Percentiles rank a stretch among this genome's conserved stretches.
Conservation (phyloP, 768 basidiomycete genomes). For the Phanerochaete sordida region DNA sequence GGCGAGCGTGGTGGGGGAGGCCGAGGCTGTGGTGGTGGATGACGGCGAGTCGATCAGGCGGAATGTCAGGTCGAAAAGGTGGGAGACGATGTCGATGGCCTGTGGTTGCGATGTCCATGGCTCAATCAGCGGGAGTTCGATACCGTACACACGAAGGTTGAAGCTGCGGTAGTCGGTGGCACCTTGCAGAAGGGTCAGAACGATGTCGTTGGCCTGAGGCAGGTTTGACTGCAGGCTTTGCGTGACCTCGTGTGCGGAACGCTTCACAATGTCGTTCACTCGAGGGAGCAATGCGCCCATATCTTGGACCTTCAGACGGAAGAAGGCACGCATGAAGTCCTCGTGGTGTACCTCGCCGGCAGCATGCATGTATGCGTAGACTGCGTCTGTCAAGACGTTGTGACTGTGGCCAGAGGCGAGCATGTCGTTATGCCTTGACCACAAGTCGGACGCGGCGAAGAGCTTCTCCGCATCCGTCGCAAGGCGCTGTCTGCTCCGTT, state of each 20-base stretch:
- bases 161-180: conserved; percentile 73
- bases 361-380: conserved; percentile 65
- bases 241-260: conserved; percentile 40
- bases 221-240: conserved; percentile 44
- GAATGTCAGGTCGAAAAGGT: conserved; percentile 68
- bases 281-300: conserved; percentile 67
- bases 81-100: conserved; percentile 64
- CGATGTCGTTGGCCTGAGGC: conserved; percentile 56
- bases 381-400: conserved; percentile 67
- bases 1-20: conserved; percentile 3
- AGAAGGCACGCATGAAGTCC: conserved; percentile 82
- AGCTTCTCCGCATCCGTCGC: conserved; percentile 85
- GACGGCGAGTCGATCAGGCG: conserved; percentile 34
- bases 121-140: conserved; percentile 63
- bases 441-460: conserved; percentile 75
- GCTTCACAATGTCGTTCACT: conserved; percentile 46
- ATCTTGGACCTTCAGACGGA: conserved; percentile 63
- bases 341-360: conserved; percentile 54
- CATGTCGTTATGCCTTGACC: conserved; percentile 71
- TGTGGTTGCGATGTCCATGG: conserved; percentile 80
- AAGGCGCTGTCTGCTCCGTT: conserved; percentile 68
- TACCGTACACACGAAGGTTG: conserved; percentile 72
- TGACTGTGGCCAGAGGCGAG: conserved; percentile 57
- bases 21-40: conserved; percentile 4
- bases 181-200: conserved; percentile 67